Percentiles rank a stretch among this genome's conserved stretches.
Evolutionary conservation across 129 eudicot species (phyloP).

Genomic region (Pseudognaphalium luteoalbum): DNA sequence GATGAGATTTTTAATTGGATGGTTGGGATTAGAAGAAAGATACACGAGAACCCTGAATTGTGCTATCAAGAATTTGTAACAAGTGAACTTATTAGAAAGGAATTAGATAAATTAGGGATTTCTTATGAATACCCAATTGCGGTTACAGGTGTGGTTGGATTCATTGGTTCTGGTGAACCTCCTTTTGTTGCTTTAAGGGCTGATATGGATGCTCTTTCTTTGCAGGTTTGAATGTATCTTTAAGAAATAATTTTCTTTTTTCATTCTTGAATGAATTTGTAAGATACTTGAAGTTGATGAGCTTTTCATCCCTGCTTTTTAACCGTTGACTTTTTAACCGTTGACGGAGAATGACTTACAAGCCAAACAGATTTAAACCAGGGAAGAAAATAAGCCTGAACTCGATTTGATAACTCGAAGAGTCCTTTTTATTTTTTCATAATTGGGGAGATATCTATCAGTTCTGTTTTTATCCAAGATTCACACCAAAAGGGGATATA

Average conservation of each 20-base stretch:
- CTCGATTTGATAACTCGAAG: too few species aligned
- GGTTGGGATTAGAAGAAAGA: conserved; percentile 64
- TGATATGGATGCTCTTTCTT: conserved; percentile 82
- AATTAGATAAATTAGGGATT: conserved; percentile 69
- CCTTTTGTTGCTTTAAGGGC: conserved; percentile 83
- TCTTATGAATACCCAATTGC: conserved; percentile 67
- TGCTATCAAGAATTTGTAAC: conserved; percentile 82
- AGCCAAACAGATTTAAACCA: too few species aligned
- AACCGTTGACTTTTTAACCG: too few species aligned
- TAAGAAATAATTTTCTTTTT: too few species aligned
- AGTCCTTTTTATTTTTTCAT: too few species aligned
- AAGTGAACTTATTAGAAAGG: conserved; percentile 62
- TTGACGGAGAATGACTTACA: too few species aligned
- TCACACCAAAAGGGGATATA: background rate
- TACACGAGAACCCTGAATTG: conserved; percentile 77
- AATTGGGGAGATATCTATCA: too few species aligned
- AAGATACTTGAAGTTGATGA: too few species aligned
- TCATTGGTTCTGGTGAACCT: conserved; percentile 61
- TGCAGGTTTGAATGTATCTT: conserved; percentile 43
- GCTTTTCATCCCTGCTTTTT: too few species aligned
- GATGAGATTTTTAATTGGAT: conserved; percentile 56
- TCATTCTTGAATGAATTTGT: too few species aligned
- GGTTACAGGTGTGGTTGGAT: conserved; percentile 74
- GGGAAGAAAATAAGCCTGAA: too few species aligned
- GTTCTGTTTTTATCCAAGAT: background rate